phyloP scores from a whole-genome alignment of 495 filamentous ascomycete species.

The Recurvomyces mirabilis region DNA sequence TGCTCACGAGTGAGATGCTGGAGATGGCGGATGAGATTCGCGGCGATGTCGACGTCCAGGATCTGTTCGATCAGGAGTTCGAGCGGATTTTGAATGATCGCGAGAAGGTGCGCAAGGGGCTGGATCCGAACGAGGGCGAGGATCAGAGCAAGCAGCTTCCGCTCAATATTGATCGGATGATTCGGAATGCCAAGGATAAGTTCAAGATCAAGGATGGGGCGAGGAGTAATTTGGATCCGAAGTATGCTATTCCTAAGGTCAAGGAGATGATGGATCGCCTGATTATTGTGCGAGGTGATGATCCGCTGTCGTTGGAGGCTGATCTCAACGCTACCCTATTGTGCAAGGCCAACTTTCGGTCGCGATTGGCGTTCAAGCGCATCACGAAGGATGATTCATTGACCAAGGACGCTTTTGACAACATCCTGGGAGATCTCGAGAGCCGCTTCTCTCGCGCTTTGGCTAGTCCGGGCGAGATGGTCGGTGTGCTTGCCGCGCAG shows the following conservation, averaged over 20 bases:
- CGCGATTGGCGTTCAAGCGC: slow-evolving; percentile 81
- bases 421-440: slow-evolving; percentile 85
- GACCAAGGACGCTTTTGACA: slow-evolving; percentile 85
- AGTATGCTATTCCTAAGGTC: slow-evolving; percentile 76
- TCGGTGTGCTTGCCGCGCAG: slow-evolving; percentile 92
- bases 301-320: slow-evolving; percentile 71
- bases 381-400: slow-evolving; percentile 72
- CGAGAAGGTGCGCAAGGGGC: slow-evolving; percentile 54
- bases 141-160: slow-evolving; percentile 81
- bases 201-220: slow-evolving; percentile 78
- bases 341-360: slow-evolving; percentile 84
- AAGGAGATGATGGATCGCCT: slow-evolving; percentile 62
- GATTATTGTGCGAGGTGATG: slow-evolving; percentile 72
- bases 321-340: slow-evolving; percentile 77
- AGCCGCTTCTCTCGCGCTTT: slow-evolving; percentile 67
- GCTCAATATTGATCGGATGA: slow-evolving; percentile 79
- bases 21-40: slow-evolving; percentile 80
- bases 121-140: slow-evolving; percentile 47
- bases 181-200: slow-evolving; percentile 75
- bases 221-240: slow-evolving; percentile 83
- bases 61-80: slow-evolving; percentile 78
- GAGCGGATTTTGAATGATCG: slow-evolving; percentile 67
- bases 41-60: slow-evolving; percentile 75
- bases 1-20: slow-evolving; percentile 59
- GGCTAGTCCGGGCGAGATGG: slow-evolving; percentile 93